Conservation (phyloP, 75 land plant genomes). For the Ceratopteris richardii region DNA sequence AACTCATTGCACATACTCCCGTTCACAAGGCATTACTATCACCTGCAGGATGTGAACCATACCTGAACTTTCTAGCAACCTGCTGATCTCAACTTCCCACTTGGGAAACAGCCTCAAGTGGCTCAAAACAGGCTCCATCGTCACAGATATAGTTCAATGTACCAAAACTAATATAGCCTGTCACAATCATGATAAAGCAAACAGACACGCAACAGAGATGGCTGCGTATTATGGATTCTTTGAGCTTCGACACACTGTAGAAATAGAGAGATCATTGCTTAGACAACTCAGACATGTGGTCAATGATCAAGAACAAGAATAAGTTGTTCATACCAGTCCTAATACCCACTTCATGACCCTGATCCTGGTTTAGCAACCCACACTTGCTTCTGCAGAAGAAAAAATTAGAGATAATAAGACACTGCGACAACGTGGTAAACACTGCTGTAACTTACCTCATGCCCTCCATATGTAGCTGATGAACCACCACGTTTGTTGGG, state of each 20-base stretch:
- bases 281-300: not conserved
- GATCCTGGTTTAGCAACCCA: constrained; percentile 79
- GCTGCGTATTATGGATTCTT: not conserved
- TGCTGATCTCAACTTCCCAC: not conserved
- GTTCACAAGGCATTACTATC: too few relatives aligned
- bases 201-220: too few relatives aligned
- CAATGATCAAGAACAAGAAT: not conserved
- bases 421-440: not conserved
- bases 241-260: not conserved
- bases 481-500: constrained; percentile 26
- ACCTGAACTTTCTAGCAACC: constrained; percentile 1
- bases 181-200: not conserved
- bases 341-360: constrained; percentile 13
- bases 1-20: not conserved
- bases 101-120: not conserved
- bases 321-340: not conserved
- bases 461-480: constrained; percentile 33
- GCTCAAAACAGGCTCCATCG: not conserved
- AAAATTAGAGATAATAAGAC: constrained; percentile 1
- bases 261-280: not conserved
- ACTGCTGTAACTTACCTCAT: constrained; percentile 39
- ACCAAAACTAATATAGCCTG: constrained; percentile 3
- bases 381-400: constrained; percentile 66
- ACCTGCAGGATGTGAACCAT: not conserved
- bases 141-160: not conserved